phyloP scores from a whole-genome alignment of 1,284 basidiomycete species.

The Cystobasidium slooffiae region DNA sequence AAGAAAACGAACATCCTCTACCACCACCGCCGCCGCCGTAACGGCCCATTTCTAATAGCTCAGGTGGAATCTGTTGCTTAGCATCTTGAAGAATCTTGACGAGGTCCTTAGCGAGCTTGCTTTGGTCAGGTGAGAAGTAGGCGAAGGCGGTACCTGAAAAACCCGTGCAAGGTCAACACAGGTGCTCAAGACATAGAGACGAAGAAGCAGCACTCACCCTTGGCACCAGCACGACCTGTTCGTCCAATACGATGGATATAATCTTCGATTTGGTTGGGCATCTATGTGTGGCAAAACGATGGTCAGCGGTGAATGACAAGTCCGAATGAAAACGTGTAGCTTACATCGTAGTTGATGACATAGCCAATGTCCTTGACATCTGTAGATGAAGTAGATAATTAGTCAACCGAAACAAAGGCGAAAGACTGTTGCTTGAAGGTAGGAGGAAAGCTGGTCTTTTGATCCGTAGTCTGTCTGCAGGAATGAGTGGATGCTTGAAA shows the following conservation, averaged over 20 bases:
- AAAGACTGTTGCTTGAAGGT: neutral
- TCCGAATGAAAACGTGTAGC: neutral
- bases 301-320: constrained; percentile 4
- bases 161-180: neutral
- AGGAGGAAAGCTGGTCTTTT: neutral
- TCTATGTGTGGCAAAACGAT: constrained; percentile 36
- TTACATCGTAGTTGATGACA: constrained; percentile 56
- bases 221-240: constrained; percentile 64
- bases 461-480: too few species aligned
- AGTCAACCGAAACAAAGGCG: neutral
- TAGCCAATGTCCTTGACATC: constrained; percentile 83
- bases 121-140: constrained; percentile 63
- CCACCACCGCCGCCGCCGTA: constrained; percentile 51
- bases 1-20: constrained; percentile 47
- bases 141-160: constrained; percentile 52
- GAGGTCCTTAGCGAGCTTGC: constrained; percentile 92
- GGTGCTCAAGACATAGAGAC: neutral
- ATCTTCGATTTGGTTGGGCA: constrained; percentile 52
- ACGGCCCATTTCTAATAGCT: constrained; percentile 87
- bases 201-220: constrained; percentile 46
- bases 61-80: constrained; percentile 82
- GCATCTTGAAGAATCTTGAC: constrained; percentile 87
- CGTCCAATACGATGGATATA: constrained; percentile 74
- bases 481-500: too few species aligned
- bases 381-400: constrained; percentile 7